Conservation (phyloP, 495 filamentous ascomycete species). For the Acidiella bohemica region DNA sequence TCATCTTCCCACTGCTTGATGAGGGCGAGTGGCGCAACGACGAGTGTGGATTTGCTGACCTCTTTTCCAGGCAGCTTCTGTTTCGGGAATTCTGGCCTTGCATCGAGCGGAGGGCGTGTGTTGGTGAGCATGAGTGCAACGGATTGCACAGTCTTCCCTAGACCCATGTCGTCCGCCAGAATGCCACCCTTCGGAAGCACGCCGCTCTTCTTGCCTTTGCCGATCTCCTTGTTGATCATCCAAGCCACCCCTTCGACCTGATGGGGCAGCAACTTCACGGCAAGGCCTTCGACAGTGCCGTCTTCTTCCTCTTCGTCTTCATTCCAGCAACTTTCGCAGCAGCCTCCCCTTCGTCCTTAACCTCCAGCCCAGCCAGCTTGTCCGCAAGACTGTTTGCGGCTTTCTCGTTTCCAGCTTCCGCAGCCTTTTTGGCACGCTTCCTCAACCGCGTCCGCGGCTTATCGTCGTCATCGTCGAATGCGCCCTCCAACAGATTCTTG, state of each 20-base stretch:
- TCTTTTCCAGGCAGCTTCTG: constrained; percentile 17
- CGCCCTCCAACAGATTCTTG: constrained; percentile 75
- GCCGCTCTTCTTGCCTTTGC: constrained; percentile 58
- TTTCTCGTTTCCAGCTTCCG: constrained; percentile 29
- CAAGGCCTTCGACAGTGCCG: constrained; percentile 65
- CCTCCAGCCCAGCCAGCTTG: constrained; percentile 46
- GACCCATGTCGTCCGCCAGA: constrained; percentile 75
- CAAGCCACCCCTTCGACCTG: constrained; percentile 85
- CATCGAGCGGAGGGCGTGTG: constrained; percentile 51
- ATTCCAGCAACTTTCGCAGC: constrained; percentile 26
- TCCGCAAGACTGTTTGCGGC: constrained; percentile 41
- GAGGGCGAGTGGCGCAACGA: constrained; percentile 86
- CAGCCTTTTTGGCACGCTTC: constrained; percentile 37
- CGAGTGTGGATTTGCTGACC: constrained; percentile 66
- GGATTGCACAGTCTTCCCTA: constrained; percentile 75
- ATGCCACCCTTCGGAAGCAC: constrained; percentile 76
- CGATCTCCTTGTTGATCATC: constrained; percentile 83
- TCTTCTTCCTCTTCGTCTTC: constrained; percentile 58
- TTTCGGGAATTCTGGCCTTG: constrained; percentile 35
- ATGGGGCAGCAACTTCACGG: constrained; percentile 77
- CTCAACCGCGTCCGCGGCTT: constrained; percentile 39
- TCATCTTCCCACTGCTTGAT: constrained; percentile 97
- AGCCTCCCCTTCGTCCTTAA: constrained; percentile 30
- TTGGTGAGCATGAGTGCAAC: constrained; percentile 74
- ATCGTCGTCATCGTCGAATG: constrained; percentile 71